Evolutionary conservation across 2,329 filamentous ascomycete species (phyloP).

Genomic region (Neurospora crassa): DNA sequence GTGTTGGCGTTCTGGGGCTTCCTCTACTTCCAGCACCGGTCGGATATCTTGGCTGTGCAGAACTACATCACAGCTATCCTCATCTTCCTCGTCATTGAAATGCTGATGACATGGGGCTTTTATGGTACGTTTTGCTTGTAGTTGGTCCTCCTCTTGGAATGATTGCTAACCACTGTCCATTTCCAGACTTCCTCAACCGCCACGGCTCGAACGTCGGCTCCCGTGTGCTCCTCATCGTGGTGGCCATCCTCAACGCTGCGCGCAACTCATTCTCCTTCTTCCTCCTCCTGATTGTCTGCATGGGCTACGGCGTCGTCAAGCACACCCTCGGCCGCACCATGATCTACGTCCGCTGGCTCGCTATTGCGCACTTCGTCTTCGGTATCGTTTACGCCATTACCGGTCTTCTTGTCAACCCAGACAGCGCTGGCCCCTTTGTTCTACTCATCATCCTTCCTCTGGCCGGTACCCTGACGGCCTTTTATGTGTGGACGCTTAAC

Average conservation of each 20-base stretch:
- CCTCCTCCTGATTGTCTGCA: conserved; percentile 92
- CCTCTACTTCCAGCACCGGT: conserved; percentile 86
- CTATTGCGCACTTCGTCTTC: conserved; percentile 88
- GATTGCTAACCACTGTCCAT: neutral
- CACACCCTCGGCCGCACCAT: conserved; percentile 84
- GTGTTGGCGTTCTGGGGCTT: conserved; percentile 85
- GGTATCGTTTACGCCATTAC: conserved; percentile 88
- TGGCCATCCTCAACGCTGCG: conserved; percentile 87
- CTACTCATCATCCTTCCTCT: conserved; percentile 89
- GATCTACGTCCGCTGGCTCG: conserved; percentile 85
- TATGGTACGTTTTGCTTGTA: conserved; percentile 50
- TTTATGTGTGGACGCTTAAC: conserved; percentile 98
- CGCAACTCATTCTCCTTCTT: conserved; percentile 99
- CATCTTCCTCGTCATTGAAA: conserved; percentile 87
- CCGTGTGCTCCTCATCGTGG: conserved; percentile 79
- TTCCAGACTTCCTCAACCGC: conserved; percentile 76
- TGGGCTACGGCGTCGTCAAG: conserved; percentile 98
- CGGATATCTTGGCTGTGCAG: conserved; percentile 91
- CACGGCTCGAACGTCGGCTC: conserved; percentile 75
- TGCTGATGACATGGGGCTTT: conserved; percentile 98
- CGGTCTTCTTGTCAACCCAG: conserved; percentile 79
- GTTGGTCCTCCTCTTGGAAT: neutral
- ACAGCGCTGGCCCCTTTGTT: conserved; percentile 80
- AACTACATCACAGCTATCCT: conserved; percentile 98
- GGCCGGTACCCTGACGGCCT: conserved; percentile 84